phyloP scores from a whole-genome alignment of 2,329 filamentous ascomycete species.

The Colletotrichum destructivum region DNA sequence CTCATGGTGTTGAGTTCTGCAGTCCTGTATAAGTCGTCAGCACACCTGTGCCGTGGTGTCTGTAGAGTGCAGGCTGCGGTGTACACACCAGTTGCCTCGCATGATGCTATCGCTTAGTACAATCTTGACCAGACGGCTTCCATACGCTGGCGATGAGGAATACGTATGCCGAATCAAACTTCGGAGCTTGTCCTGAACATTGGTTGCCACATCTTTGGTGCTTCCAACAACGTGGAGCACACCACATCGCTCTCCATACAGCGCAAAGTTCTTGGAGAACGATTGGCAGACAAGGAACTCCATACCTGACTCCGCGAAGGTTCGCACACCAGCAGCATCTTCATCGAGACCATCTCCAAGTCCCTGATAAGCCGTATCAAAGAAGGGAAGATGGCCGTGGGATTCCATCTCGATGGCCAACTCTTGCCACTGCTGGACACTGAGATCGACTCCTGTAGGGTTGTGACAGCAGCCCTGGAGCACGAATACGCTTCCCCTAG shows the following conservation, averaged over 20 bases:
- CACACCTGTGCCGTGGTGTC: neutral
- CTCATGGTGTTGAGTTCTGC: conserved; percentile 22
- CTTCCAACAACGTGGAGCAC: conserved; percentile 43
- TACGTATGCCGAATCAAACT: conserved; percentile 33
- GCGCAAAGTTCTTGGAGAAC: conserved; percentile 57
- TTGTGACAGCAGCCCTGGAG: conserved; percentile 57
- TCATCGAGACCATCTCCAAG: conserved; percentile 52
- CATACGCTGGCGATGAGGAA: conserved; percentile 30
- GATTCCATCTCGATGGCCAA: conserved; percentile 46
- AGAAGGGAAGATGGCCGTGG: conserved; percentile 50
- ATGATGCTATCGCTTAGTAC: conserved; percentile 6
- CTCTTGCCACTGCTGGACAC: conserved; percentile 49
- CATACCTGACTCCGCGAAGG: conserved; percentile 47
- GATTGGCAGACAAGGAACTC: conserved; percentile 54
- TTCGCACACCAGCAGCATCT: conserved; percentile 50
- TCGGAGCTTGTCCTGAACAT: conserved; percentile 33
- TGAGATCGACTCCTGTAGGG: conserved; percentile 53
- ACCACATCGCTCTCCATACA: conserved; percentile 55
- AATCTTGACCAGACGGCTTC: conserved; percentile 29
- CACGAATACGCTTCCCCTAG: conserved; percentile 51
- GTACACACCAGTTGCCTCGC: conserved; percentile 15
- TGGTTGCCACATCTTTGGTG: conserved; percentile 14
- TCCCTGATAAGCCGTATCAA: conserved; percentile 57
- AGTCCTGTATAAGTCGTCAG: conserved; percentile 5
- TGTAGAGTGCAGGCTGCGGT: too few species aligned